Base-by-base conservation (phyloP, 148 eudicot genomes). In the Pharnaceum exiguum region DNA sequence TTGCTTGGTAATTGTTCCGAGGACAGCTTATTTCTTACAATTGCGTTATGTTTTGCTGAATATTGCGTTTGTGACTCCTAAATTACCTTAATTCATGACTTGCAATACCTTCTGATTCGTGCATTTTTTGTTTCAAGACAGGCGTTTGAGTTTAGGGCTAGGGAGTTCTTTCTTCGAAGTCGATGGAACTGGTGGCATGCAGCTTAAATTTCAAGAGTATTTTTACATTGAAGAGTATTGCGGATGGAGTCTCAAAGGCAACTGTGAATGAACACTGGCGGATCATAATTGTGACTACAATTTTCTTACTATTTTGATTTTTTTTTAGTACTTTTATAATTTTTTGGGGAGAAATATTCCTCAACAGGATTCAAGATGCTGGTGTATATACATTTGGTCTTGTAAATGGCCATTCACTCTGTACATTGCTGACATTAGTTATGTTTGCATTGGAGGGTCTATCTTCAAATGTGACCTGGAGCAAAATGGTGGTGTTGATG, bases 391-490 rank as follows among this genome's bases (percentile, higher is more conserved):
- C 60, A 36, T 49, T 55, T 46, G 57, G 56, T 59, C 67, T 23
- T 62, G 80, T 71, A 67, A 71, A 58, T 63, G 70, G 69, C 73
- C 59, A 47, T 62, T 62, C 63, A 32, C 49, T 60, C 26, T 76
- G 63, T 71, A 71, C 66, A 71, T 71, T 71, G 49, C 52, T 71
- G 73, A 44, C 67, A 62, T 60, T 56, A 46, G 42, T 47, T 45
- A 17, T 36, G 44, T 51, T 62, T 62, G 38, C 6, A n/a, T 35
- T 35, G 38, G 7, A 35, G 38, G 38, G n/a, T n/a, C n/a, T n/a
- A n/a, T n/a, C n/a, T n/a, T n/a, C n/a, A n/a, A n/a, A n/a, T n/a
- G n/a, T n/a, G n/a, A n/a, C n/a, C n/a, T n/a, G n/a, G n/a, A n/a
- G n/a, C n/a, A n/a, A n/a, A n/a, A n/a, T n/a, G n/a, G n/a, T n/a